These are phyloP conservation scores for Megacollybia marginata DNA, from an alignment of 768 basidiomycete genomes.

Conservation along the genomic window DNA sequence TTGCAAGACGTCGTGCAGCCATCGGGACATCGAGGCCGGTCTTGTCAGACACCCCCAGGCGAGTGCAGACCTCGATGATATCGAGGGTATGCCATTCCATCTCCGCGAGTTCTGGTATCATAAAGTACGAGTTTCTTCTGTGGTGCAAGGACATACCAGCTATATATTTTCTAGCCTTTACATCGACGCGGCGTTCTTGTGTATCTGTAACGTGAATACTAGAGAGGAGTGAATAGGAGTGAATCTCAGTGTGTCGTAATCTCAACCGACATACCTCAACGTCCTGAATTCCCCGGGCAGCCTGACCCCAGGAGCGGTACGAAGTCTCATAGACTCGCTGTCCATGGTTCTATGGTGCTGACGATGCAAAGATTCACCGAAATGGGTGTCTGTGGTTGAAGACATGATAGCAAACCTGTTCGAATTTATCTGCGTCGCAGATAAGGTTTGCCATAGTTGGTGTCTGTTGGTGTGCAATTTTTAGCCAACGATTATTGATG, in stretches of 20 bases:
- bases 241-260: not conserved
- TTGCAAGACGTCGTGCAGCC: slow-evolving; percentile 35
- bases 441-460: too few relatives aligned
- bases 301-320: slow-evolving; percentile 10
- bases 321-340: not conserved
- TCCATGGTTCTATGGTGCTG: not conserved
- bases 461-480: too few relatives aligned
- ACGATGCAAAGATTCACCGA: not conserved
- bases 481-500: too few relatives aligned
- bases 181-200: slow-evolving; percentile 10
- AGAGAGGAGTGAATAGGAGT: not conserved
- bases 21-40: slow-evolving; percentile 43
- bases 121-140: not conserved
- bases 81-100: slow-evolving; percentile 44
- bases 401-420: too few relatives aligned
- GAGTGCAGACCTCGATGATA: slow-evolving; percentile 30
- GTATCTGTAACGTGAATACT: slow-evolving; percentile 21
- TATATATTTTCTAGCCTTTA: slow-evolving; percentile 5
- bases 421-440: too few relatives aligned
- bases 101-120: slow-evolving; percentile 25
- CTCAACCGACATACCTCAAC: slow-evolving; percentile 9
- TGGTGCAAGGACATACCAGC: slow-evolving; percentile 5
- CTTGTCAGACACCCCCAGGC: slow-evolving; percentile 35
- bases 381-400: too few relatives aligned
- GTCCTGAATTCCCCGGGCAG: slow-evolving; percentile 18